Evolutionary conservation across 1,284 basidiomycete species (phyloP), one percentile per base, ranked within the genome.

Genomic region (Ceratobasidium sp.): DNA sequence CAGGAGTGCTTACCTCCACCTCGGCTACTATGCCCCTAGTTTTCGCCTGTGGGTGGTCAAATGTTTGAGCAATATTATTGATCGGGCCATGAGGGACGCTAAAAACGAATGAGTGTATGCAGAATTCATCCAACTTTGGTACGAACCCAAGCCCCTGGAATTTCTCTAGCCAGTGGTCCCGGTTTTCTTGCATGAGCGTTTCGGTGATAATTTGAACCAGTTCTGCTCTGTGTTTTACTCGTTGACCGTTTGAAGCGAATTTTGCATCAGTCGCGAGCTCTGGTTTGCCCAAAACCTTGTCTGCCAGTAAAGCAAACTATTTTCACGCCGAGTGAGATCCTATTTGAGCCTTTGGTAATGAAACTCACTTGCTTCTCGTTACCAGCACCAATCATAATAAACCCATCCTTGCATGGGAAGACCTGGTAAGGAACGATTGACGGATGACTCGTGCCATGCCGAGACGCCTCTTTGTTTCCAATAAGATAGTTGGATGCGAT

Each of bases 401-500:
- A 94, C n/a, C 92, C 91, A 76, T 94, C 89, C 75, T 87, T 85
- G 77, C 94, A 96, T 0, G 90, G 86, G 77, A 98, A 95, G 6
- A 92, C 93, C 78, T 96, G 91, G 79, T 96, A 96, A 0, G 94
- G 94, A 1, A 94, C 94, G 74, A 96, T 89, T 8, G 91, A 93
- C 13, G 93, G 91, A 77, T 98, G 96, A 0, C 92, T 86, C 32
- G 96, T 98, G 27, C 96, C 96, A 77, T 94, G 90, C 57, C 96
- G 82, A n/a, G 85, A 84, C 8, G 91, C 95, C 78, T 96, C 93
- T 78, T 91, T 81, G 0, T 91, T 92, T 6, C 92, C 86, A 70
- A 98, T 91, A 57, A 98, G 86, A 80, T 94, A 97, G 80, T 96
- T 97, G 12, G 92, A 92, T 3, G 91, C 96, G 70, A 98, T 94